These are phyloP conservation scores for Starmera amethionina DNA, from an alignment of 805 yeast genomes.

Conservation along the genomic window DNA sequence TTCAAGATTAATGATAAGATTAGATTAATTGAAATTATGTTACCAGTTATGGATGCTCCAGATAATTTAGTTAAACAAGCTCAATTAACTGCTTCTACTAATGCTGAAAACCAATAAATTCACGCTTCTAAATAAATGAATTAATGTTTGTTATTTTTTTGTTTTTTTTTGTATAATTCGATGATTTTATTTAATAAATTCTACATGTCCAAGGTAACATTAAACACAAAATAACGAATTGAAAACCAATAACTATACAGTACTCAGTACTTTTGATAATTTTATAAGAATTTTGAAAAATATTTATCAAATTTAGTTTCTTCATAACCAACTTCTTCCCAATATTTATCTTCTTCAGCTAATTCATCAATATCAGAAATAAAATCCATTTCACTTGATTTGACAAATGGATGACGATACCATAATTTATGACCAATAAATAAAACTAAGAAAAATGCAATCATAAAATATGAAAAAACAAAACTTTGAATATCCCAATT, in stretches of 20 bases:
- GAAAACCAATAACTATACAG: no score
- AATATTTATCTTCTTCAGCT: constrained; percentile 33
- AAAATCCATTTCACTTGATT: constrained; percentile 37
- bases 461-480: constrained; percentile 50
- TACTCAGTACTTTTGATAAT: no score
- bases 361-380: constrained; percentile 34
- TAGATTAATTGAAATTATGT: constrained; percentile 58
- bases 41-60: constrained; percentile 65
- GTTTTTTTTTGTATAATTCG: no score
- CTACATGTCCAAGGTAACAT: no score
- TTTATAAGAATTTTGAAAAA: not conserved
- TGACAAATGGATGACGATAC: constrained; percentile 28
- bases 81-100: constrained; percentile 43
- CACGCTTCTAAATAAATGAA: not conserved
- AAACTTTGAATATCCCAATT: constrained; percentile 43
- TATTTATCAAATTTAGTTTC: not conserved
- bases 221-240: no score
- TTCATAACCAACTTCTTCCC: not conserved
- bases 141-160: no score
- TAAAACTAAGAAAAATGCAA: constrained; percentile 31
- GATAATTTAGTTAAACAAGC: constrained; percentile 58
- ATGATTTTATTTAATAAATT: no score
- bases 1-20: constrained; percentile 50
- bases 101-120: constrained; percentile 15
- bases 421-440: constrained; percentile 32